These are phyloP conservation scores for Lichenothelia convexa DNA, from an alignment of 495 filamentous ascomycete genomes.

Conservation along the genomic window DNA sequence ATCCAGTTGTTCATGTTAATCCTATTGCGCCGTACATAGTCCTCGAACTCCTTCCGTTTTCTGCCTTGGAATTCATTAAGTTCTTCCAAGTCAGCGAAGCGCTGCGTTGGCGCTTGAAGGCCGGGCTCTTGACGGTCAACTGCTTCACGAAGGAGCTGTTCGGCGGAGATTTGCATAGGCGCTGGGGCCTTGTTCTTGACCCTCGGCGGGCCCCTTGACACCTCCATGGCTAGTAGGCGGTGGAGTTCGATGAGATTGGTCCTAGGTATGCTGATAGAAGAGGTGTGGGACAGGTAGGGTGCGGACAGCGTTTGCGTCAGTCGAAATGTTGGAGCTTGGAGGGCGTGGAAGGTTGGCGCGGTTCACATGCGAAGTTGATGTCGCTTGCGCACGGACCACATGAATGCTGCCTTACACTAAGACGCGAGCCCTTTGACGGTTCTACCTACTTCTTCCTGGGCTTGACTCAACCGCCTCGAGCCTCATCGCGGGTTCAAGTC, in stretches of 20 bases:
- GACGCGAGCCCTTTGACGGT: too few species aligned
- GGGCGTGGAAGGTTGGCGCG: too few species aligned
- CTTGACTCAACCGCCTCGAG: too few species aligned
- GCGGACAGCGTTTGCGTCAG: background rate
- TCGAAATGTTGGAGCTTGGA: too few species aligned
- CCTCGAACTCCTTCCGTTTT: slow-evolving; percentile 91
- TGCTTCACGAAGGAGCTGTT: slow-evolving; percentile 93
- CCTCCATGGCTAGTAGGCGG: too few species aligned
- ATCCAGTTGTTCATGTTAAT: slow-evolving; percentile 98
- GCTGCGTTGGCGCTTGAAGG: slow-evolving; percentile 78
- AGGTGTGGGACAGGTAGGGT: slow-evolving; percentile 10
- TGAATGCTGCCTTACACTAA: too few species aligned
- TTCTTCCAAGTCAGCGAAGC: slow-evolving; percentile 93
- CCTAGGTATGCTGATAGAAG: too few species aligned
- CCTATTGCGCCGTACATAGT: slow-evolving; percentile 89
- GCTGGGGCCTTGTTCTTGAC: slow-evolving; percentile 91
- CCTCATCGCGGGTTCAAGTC: too few species aligned
- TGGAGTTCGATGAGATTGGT: too few species aligned
- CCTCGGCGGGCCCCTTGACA: slow-evolving; percentile 78
- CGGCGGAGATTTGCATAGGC: slow-evolving; percentile 64
- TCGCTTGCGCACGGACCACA: too few species aligned
- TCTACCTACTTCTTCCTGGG: too few species aligned
- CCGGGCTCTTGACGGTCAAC: slow-evolving; percentile 90
- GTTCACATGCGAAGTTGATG: too few species aligned
- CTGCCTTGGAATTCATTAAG: slow-evolving; percentile 93